phyloP scores from a whole-genome alignment of 306 rosid species.

The Malus sieversii region DNA sequence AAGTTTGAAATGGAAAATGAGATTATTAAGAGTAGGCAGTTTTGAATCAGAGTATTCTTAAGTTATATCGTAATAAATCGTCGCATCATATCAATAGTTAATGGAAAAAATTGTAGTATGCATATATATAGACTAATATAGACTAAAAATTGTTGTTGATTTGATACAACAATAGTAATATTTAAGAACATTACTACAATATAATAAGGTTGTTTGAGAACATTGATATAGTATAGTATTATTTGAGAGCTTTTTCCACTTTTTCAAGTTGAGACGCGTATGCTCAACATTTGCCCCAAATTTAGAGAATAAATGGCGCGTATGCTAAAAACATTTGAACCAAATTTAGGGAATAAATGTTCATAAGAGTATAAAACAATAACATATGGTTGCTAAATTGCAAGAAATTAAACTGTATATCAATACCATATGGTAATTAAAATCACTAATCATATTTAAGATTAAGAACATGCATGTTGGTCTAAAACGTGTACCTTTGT shows the following conservation, averaged over 20 bases:
- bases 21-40: no score
- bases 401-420: neutral
- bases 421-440: neutral
- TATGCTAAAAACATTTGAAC: neutral
- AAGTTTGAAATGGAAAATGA: neutral
- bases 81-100: no score
- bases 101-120: neutral
- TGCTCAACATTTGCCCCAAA: neutral
- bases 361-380: neutral
- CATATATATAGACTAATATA: no score
- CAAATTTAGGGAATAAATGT: neutral
- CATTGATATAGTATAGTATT: no score
- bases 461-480: neutral
- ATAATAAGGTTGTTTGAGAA: no score
- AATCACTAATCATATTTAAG: no score
- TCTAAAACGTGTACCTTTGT: neutral
- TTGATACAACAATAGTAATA: no score
- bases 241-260: neutral
- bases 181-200: no score
- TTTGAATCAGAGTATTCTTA: neutral
- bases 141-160: no score
- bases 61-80: no score
- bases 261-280: neutral
- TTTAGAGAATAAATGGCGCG: no score
- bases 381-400: neutral